Conservation (phyloP, 352 stramenopile genomes). For the Thraustotheca clavata region DNA sequence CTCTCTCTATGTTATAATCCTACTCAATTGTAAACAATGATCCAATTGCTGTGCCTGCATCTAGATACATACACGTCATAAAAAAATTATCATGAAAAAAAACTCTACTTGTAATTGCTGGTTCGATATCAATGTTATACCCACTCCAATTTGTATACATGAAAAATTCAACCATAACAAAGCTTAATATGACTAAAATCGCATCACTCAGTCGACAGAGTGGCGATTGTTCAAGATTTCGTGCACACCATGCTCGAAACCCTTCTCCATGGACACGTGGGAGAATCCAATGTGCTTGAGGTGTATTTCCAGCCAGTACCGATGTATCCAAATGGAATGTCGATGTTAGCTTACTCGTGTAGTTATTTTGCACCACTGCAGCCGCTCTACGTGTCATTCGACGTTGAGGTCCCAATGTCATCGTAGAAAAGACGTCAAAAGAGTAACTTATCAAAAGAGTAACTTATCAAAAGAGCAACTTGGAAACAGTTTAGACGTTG, state of each 20-base stretch:
- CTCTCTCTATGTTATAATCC: slow-evolving; percentile 1
- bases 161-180: slow-evolving; percentile 59
- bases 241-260: slow-evolving; percentile 55
- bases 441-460: too few relatives aligned
- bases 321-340: background rate
- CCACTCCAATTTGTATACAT: slow-evolving; percentile 51
- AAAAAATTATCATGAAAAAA: background rate
- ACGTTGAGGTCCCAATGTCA: background rate
- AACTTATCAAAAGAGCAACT: too few relatives aligned
- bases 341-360: background rate
- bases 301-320: background rate
- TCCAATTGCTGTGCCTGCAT: slow-evolving; percentile 8
- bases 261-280: slow-evolving; percentile 29
- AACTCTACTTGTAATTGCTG: slow-evolving; percentile 44
- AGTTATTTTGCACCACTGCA: background rate
- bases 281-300: background rate
- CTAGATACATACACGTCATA: background rate
- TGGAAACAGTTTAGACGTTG: too few relatives aligned
- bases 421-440: too few relatives aligned
- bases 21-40: slow-evolving; percentile 65
- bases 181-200: slow-evolving; percentile 42
- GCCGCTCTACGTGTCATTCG: background rate
- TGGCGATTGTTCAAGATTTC: slow-evolving; percentile 61
- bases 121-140: slow-evolving; percentile 24
- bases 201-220: slow-evolving; percentile 33